These are phyloP conservation scores for Coemansia sp. DNA, from an alignment of 192 early-diverging fungal species.

Conservation along the genomic window DNA sequence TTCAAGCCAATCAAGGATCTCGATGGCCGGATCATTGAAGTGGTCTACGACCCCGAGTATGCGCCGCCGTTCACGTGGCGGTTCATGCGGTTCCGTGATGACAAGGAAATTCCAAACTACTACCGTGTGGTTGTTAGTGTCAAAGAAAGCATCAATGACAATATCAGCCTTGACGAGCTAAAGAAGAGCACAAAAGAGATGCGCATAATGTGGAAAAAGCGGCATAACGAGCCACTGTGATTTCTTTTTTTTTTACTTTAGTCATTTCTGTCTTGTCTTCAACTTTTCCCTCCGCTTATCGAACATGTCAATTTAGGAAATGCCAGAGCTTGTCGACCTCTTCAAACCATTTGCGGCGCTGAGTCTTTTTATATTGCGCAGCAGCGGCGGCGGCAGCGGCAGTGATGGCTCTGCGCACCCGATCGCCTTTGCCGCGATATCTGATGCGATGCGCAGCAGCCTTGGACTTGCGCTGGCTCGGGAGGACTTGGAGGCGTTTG, in stretches of 20 bases:
- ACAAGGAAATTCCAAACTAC: conserved; percentile 77
- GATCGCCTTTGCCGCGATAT: conserved; percentile 9
- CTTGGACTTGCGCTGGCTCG: not conserved
- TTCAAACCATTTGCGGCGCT: conserved; percentile 32
- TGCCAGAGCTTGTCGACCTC: not conserved
- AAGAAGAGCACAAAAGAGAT: not conserved
- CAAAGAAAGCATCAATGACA: conserved; percentile 69
- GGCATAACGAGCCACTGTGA: conserved; percentile 1
- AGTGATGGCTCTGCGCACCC: not conserved
- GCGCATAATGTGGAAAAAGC: conserved; percentile 25
- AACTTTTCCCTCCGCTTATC: no score
- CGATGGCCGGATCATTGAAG: conserved; percentile 67
- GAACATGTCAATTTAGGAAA: not conserved
- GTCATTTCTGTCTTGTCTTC: not conserved
- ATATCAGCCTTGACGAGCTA: conserved; percentile 51
- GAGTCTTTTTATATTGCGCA: conserved; percentile 20
- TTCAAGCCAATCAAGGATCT: conserved; percentile 28
- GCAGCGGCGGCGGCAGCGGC: not conserved
- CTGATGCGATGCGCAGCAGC: conserved; percentile 3
- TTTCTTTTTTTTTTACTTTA: not conserved
- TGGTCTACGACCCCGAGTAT: conserved; percentile 57
- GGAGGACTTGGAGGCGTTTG: conserved; percentile 20
- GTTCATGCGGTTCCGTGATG: conserved; percentile 77
- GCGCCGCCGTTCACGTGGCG: conserved; percentile 58
- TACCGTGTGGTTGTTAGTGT: conserved; percentile 60